A percentile compares a stretch with the other conserved stretches of the same genome.
Evolutionary conservation across 345 rosid genomes (phyloP).

Genomic region (Erodium maritimum): DNA sequence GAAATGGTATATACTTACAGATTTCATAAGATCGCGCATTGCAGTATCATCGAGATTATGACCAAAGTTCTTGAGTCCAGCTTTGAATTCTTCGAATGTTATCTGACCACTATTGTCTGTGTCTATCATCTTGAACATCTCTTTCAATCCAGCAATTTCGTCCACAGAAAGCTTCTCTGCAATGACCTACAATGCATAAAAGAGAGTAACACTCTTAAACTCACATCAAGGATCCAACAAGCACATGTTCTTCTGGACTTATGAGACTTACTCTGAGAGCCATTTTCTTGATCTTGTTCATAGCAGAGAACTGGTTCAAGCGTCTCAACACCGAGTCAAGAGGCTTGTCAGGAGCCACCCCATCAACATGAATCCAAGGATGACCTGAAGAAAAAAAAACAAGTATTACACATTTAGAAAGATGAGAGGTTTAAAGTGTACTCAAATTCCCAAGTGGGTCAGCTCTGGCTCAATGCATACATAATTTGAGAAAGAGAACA

Average conservation of each 20-base stretch:
- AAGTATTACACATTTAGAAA: too few relatives aligned
- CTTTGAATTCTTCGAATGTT: slow-evolving; percentile 71
- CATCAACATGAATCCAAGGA: slow-evolving; percentile 74
- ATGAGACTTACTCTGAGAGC: slow-evolving; percentile 54
- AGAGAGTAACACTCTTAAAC: too few relatives aligned
- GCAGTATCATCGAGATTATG: slow-evolving; percentile 58
- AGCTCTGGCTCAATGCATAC: too few relatives aligned
- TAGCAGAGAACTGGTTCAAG: slow-evolving; percentile 72
- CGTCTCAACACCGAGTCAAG: slow-evolving; percentile 62
- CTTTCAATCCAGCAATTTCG: slow-evolving; percentile 66
- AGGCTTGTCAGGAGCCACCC: slow-evolving; percentile 75
- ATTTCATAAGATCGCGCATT: slow-evolving; percentile 49
- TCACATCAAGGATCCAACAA: too few relatives aligned
- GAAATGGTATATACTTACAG: slow-evolving; percentile 30
- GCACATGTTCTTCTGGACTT: too few relatives aligned
- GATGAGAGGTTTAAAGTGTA: too few relatives aligned
- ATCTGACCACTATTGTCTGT: slow-evolving; percentile 58
- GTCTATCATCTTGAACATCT: slow-evolving; percentile 61
- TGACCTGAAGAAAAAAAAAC: slow-evolving; percentile 38
- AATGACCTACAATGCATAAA: slow-evolving; percentile 32
- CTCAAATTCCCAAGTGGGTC: too few relatives aligned
- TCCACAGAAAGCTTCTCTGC: slow-evolving; percentile 68
- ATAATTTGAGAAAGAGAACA: background rate
- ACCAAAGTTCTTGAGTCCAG: slow-evolving; percentile 49
- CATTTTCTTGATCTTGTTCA: slow-evolving; percentile 79